Percentiles rank a stretch among this genome's conserved stretches.
phyloP scores from a whole-genome alignment of 495 filamentous ascomycete species.

The Stereocaulon alpinum region DNA sequence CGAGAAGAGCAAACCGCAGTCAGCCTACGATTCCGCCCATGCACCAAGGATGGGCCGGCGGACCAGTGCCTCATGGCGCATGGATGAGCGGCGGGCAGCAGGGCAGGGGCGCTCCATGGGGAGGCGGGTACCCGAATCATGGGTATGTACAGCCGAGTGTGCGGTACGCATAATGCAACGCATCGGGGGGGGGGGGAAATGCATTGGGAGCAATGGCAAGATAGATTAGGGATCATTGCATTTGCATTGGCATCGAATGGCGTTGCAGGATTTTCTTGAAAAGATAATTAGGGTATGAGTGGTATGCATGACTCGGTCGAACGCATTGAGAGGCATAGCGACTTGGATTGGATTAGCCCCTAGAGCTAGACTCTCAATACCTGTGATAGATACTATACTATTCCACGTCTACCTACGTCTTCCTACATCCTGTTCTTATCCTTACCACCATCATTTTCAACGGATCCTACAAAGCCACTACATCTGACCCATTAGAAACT shows the following conservation, averaged over 20 bases:
- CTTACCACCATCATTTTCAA: neutral
- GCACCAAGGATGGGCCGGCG: conserved; percentile 20
- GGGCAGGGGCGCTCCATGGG: conserved; percentile 10
- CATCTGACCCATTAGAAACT: too few species aligned
- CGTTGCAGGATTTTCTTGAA: neutral
- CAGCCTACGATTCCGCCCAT: conserved; percentile 16
- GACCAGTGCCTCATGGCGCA: conserved; percentile 9
- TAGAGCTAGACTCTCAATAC: neutral
- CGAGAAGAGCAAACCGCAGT: conserved; percentile 21
- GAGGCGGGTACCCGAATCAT: conserved; percentile 16
- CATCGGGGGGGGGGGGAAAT: too few species aligned
- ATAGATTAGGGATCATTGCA: neutral
- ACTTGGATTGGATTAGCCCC: neutral
- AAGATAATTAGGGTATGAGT: neutral
- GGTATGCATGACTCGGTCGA: neutral
- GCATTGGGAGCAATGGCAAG: neutral
- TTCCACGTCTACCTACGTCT: too few species aligned
- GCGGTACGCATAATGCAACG: conserved; percentile 24
- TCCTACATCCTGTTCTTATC: neutral
- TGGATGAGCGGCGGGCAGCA: conserved; percentile 12
- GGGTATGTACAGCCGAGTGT: conserved; percentile 25
- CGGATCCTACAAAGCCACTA: neutral
- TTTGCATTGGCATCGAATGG: conserved; percentile 1
- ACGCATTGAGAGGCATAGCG: conserved; percentile 2
- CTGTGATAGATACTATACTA: too few species aligned